These are phyloP conservation scores for Triticum dicoccoides DNA, from an alignment of 176 grass and related monocot species.

Conservation along the genomic window DNA sequence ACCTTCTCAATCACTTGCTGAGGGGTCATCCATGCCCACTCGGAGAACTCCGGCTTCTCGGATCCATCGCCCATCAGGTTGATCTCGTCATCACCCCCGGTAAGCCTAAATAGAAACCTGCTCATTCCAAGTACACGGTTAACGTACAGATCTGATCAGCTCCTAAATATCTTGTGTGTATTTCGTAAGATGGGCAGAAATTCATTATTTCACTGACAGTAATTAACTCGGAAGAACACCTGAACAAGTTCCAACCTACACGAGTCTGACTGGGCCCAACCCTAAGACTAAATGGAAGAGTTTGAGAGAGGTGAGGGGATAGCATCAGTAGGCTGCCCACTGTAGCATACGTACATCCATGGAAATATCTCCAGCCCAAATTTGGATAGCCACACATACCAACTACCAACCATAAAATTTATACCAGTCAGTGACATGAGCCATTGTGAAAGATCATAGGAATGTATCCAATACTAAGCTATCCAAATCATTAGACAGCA, in stretches of 20 bases:
- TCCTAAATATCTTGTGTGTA: neutral
- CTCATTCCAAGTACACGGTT: conserved; percentile 2
- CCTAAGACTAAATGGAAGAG: neutral
- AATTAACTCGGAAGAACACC: neutral
- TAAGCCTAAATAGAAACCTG: conserved; percentile 89
- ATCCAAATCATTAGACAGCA: neutral
- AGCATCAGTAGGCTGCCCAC: neutral
- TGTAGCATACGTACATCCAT: neutral
- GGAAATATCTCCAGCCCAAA: neutral
- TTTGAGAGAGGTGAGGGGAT: neutral
- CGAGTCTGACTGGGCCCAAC: neutral
- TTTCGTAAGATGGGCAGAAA: no score
- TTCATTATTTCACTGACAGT: neutral
- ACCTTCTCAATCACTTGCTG: conserved; percentile 87
- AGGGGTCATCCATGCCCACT: conserved; percentile 83
- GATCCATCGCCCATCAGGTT: conserved; percentile 82
- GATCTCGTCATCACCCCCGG: conserved; percentile 79
- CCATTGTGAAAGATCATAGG: neutral
- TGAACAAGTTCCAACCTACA: neutral
- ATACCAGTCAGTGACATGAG: neutral
- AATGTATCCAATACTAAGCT: neutral
- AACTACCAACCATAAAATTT: neutral
- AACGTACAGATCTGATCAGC: neutral
- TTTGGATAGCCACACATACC: neutral
- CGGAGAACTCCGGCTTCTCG: conserved; percentile 89